Evolutionary conservation across 2,329 filamentous ascomycete genomes (phyloP), one percentile per base, ranked within the genome.

Genomic region (Trichoderma arundinaceum): DNA sequence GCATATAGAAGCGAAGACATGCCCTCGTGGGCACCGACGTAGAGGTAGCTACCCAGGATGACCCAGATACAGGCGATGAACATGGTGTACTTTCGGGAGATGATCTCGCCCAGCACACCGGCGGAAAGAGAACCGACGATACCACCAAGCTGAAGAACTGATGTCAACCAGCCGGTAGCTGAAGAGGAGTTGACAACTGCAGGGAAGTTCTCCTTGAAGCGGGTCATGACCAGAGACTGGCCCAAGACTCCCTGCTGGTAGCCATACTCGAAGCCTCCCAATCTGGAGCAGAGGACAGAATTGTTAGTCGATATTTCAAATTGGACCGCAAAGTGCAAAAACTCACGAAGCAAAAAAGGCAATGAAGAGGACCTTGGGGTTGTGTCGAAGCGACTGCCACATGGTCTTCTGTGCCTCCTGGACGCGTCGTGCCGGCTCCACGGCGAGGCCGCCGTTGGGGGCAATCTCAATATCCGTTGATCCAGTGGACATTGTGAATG

Each of bases 131-230:
- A 86, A 39, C 91, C 91, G 13, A 92, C 74, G 89, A 90, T 93
- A 44, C 90, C 90, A 57, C 90, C 90, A 1, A 93, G 84, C 74
- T 92, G 89, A 22, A 93, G 85, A 69, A 92, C 92, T 1, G 90
- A 82, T 1, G 84, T 87, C 4, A 88, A 73, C 85, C 84, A 87
- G 15, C 85, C 85, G 70, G 86, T 82, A 0, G 81, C 80, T 28
- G 77, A 77, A 15, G 81, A 78, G 0, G 81, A 83, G 7, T 76
- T 66, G 43, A 82, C 78, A 8, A 84, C 78, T 0, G 77, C 75
- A 0, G 82, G 83, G 70, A 85, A 85, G 67, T 82, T 81, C 41
- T 78, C 72, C 9, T 74, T 79, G 73, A 85, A 86, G 9, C 80
- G 77, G 8, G 75, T 75, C 83, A 85, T 86, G 69, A 84, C 82